Evolutionary conservation across 2,329 filamentous ascomycete species (phyloP), one percentile per base, ranked within the genome.

Genomic region (Lachnellula cervina): DNA sequence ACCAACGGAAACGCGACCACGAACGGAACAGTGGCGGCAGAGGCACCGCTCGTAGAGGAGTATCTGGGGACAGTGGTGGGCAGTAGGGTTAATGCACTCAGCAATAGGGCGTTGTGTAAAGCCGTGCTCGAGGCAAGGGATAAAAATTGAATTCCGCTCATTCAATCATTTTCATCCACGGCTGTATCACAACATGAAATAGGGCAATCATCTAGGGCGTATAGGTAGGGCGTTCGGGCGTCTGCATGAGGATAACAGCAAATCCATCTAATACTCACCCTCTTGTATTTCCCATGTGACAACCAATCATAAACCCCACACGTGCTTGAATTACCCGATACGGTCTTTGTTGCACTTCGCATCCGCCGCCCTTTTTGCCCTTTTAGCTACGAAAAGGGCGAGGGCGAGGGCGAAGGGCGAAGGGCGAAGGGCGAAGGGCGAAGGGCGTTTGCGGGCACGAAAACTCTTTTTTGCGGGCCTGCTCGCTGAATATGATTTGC

Each of bases 1-100:
- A 62, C 56, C 2, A 66, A 65, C 56, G 64, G 60, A 16, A 57
- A 44, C 38, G 38, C 11, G n/a, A 25, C 17, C 13, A n/a, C 49
- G 35, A 65, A 61, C 43, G 57, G 59, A 17, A 63, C 63, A 28
- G 44, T 52, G 1, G 17, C 44, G 8, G 59, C 59, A 11, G 64
- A 65, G 16, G 59, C 44, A 17, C 38, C 57, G 11, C 38, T 57
- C 34, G 42, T 70, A 14, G 64, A 69, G 47, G 68, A 69, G 19
- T 68, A 63, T 51, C 49, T 70, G 5, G 69, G 69, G 4, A 46
- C 57, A 1, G 59, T 66, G 11, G 65, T 70, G 47, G 68, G 68
- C 5, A 62, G 58, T 13, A 52, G 62, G 23, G 58, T 70, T 35
- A 53, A 53, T 19, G 56, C 53, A n/a, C 51, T 67, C 16, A 59